Conservation (phyloP, 192 early-diverging fungal species). For the Coemansia sp. region DNA sequence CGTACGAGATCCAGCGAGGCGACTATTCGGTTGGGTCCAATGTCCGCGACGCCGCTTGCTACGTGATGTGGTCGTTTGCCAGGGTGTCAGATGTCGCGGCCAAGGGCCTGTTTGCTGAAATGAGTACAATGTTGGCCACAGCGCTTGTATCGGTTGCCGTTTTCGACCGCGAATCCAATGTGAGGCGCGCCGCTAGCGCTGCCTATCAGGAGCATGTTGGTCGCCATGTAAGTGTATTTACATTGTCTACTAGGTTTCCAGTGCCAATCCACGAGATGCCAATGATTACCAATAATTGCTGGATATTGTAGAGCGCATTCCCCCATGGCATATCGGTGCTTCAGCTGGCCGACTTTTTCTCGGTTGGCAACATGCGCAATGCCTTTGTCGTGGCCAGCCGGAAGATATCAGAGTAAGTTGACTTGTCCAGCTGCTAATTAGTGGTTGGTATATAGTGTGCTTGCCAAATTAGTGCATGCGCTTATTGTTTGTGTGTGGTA, state of each 20-base stretch:
- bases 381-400: conserved; percentile 71
- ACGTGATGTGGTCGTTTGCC: conserved; percentile 97
- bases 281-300: not conserved
- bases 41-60: conserved; percentile 94
- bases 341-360: conserved; percentile 89
- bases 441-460: not conserved
- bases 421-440: conserved; percentile 21
- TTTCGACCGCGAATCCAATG: conserved; percentile 92
- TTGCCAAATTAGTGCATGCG: not conserved
- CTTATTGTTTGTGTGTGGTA: conserved; percentile 27
- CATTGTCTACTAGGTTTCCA: not conserved
- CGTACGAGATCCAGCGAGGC: conserved; percentile 86
- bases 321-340: conserved; percentile 93
- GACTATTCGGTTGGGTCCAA: conserved; percentile 89
- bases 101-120: conserved; percentile 57
- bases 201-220: conserved; percentile 99
- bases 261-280: not conserved
- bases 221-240: conserved; percentile 59
- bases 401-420: conserved; percentile 61
- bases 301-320: conserved; percentile 65
- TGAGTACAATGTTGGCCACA: conserved; percentile 66
- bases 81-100: conserved; percentile 74
- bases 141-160: conserved; percentile 76
- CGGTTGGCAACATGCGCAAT: conserved; percentile 77
- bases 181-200: conserved; percentile 89